Conservation (phyloP, 306 rosid genomes). For the Inga oerstediana region DNA sequence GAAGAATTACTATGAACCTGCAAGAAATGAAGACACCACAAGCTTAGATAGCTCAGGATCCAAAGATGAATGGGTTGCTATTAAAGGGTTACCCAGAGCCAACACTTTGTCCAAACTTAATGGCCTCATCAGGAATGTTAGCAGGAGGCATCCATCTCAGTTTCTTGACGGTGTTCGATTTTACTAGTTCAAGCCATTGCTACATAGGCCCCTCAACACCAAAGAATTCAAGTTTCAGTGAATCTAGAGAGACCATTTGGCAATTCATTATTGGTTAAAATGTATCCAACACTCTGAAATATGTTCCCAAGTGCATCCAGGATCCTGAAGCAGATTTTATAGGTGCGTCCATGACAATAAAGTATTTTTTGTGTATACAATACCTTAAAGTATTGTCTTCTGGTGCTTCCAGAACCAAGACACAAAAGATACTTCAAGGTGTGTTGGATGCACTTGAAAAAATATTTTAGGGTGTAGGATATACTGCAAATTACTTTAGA, state of each 20-base stretch:
- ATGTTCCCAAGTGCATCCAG: no score
- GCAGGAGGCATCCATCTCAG: slow-evolving; percentile 36
- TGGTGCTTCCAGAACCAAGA: no score
- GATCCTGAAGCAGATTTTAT: no score
- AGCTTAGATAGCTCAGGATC: slow-evolving; percentile 14
- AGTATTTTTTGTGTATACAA: no score
- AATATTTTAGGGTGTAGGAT: no score
- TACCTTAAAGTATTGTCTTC: no score
- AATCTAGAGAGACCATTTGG: background rate
- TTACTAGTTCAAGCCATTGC: background rate
- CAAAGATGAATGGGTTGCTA: slow-evolving; percentile 49
- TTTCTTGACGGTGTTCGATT: slow-evolving; percentile 34
- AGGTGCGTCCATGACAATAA: no score
- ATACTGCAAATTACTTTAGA: no score
- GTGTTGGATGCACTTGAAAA: no score
- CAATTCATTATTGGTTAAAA: no score
- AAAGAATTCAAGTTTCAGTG: background rate
- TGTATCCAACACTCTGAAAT: no score
- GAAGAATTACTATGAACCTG: slow-evolving; percentile 37
- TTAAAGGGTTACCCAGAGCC: slow-evolving; percentile 53
- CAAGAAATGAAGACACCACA: slow-evolving; percentile 31
- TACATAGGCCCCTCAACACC: background rate
- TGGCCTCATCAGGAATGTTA: slow-evolving; percentile 36
- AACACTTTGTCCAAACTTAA: slow-evolving; percentile 53
- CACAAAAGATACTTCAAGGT: no score